These are phyloP conservation scores for Beauveria australis DNA, from an alignment of 2,329 filamentous ascomycete genomes.

Conservation along the genomic window DNA sequence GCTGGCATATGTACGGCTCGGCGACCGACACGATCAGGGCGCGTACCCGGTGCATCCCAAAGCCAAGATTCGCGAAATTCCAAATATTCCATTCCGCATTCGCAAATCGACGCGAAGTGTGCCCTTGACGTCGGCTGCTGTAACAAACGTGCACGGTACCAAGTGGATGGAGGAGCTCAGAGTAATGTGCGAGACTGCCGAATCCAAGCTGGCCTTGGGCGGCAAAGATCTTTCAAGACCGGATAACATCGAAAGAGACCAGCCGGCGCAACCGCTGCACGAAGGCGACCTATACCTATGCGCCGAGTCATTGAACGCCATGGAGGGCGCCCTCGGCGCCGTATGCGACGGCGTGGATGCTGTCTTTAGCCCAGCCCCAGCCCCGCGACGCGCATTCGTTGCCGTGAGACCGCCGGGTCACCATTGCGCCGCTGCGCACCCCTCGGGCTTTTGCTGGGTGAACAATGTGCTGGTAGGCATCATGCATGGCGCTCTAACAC, in stretches of 20 bases:
- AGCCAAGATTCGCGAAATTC: slow-evolving; percentile 44
- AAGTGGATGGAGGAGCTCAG: slow-evolving; percentile 93
- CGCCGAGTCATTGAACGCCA: slow-evolving; percentile 72
- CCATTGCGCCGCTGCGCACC: slow-evolving; percentile 82
- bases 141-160: slow-evolving; percentile 83
- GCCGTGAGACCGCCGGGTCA: slow-evolving; percentile 89
- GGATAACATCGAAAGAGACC: slow-evolving; percentile 43
- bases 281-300: slow-evolving; percentile 89
- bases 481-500: slow-evolving; percentile 73
- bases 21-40: slow-evolving; percentile 68
- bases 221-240: slow-evolving; percentile 71
- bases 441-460: slow-evolving; percentile 96
- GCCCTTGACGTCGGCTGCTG: slow-evolving; percentile 63
- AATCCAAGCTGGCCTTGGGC: slow-evolving; percentile 65
- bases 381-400: slow-evolving; percentile 73
- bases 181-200: slow-evolving; percentile 74
- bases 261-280: slow-evolving; percentile 56
- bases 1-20: slow-evolving; percentile 83
- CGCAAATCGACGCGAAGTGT: slow-evolving; percentile 68
- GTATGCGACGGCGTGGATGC: slow-evolving; percentile 88
- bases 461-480: slow-evolving; percentile 98
- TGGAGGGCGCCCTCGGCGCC: slow-evolving; percentile 86
- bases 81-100: slow-evolving; percentile 71
- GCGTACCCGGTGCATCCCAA: slow-evolving; percentile 58
- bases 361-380: slow-evolving; percentile 53